Base-by-base conservation (phyloP, 1,284 basidiomycete species). In the Sporisorium exsertum region DNA sequence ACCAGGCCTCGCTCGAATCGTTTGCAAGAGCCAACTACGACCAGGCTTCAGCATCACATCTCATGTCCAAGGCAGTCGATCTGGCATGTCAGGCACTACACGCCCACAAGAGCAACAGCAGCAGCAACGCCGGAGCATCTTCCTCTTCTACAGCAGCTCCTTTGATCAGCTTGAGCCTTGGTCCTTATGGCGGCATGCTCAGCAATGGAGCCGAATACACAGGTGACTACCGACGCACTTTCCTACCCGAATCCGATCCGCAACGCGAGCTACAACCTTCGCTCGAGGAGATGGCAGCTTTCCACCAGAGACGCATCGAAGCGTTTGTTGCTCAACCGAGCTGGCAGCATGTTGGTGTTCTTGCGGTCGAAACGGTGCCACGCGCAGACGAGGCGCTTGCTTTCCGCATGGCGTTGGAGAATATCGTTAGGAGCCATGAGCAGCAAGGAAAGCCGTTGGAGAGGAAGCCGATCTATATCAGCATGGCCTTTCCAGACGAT, bases 291-390 rank as follows among this genome's bases (percentile, higher is more conserved):
- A 66, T 83, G 63, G 61, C 62, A 0, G 58, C 60, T 24, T 83
- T 83, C 49, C 80, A 83, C 33, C 60, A 68, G 26, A 53, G 81
- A 27, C 59, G 77, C 2, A 61, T 79, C 37, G 67, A 74, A 35
- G 65, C 73, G 1, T 77, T 79, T 26, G 50, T 73, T 1, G 54
- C 59, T 2, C 61, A 67, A 20, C 55, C 65, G 3, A 58, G 68
- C 55, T 81, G 78, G 76, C 46, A 58, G 6, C 24, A 64, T 5
- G 72, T 82, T 24, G 81, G 80, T n/a, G 37, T 81, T 5, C 40
- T 83, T 15, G 75, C 81, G 4, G 69, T 83, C 18, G 81, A 83
- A 56, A 83, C 81, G 6, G 67, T 83, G 2, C 81, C 81, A 6
- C 67, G 81, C 22, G 59, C 75, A 3, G 81, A 82, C 52, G 81